These are phyloP conservation scores for Ceratobasidium sp. DNA, from an alignment of 1,284 basidiomycete genomes.

Conservation along the genomic window DNA sequence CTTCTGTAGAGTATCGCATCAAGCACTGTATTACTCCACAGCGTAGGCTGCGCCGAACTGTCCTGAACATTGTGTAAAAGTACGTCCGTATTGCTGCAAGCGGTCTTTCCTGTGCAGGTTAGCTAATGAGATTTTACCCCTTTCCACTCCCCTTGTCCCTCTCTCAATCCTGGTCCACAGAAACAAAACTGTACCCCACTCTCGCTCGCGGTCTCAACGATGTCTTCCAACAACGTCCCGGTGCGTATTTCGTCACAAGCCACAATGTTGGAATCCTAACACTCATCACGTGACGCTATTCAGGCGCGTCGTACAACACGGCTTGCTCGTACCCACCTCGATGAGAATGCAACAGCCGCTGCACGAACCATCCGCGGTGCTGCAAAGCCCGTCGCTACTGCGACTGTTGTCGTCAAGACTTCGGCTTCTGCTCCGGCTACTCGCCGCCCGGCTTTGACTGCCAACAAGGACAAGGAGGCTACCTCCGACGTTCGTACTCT, in stretches of 20 bases:
- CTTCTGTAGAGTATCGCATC: slow-evolving; percentile 10
- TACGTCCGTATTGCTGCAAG: not conserved
- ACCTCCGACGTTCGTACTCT: slow-evolving; percentile 22
- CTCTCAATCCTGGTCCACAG: not conserved
- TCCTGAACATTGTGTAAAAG: slow-evolving; percentile 25
- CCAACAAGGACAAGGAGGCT: slow-evolving; percentile 42
- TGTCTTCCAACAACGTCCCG: slow-evolving; percentile 38
- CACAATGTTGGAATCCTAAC: slow-evolving; percentile 47
- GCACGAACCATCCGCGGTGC: slow-evolving; percentile 37
- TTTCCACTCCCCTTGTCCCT: not conserved
- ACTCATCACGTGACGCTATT: slow-evolving; percentile 20
- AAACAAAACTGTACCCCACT: slow-evolving; percentile 16
- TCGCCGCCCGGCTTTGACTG: slow-evolving; percentile 30
- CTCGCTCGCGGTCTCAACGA: not conserved
- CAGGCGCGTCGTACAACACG: slow-evolving; percentile 48
- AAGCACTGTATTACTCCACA: slow-evolving; percentile 20
- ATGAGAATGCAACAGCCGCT: slow-evolving; percentile 47
- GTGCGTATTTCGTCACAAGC: slow-evolving; percentile 18
- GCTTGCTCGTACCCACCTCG: slow-evolving; percentile 43
- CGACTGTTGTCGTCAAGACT: slow-evolving; percentile 22
- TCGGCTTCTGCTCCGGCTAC: slow-evolving; percentile 10
- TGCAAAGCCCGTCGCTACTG: slow-evolving; percentile 32
- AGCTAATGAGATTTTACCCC: slow-evolving; percentile 13
- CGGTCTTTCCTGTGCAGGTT: not conserved
- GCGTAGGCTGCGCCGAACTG: slow-evolving; percentile 1